Evolutionary conservation across 2,329 filamentous ascomycete genomes (phyloP).

Genomic region (Sarocladium oryzae): DNA sequence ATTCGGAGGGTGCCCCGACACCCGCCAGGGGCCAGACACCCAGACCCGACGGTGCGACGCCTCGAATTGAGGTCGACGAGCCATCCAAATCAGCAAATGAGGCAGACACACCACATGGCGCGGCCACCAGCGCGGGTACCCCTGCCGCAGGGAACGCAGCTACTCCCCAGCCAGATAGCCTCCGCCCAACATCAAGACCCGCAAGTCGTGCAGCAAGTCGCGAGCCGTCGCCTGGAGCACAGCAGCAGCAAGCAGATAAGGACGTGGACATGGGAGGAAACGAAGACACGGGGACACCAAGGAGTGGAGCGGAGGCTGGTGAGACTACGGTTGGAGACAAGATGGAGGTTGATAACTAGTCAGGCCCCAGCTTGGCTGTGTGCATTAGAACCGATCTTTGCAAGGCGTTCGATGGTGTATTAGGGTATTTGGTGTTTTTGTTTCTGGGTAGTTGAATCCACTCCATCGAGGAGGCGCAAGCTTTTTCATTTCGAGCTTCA

Average conservation of each 20-base stretch:
- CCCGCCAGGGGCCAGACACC: slow-evolving; percentile 12
- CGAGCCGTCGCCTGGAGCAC: slow-evolving; percentile 5
- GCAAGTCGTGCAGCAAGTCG: slow-evolving; percentile 12
- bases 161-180: slow-evolving; percentile 9
- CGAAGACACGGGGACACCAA: slow-evolving; percentile 23
- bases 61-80: slow-evolving; percentile 3
- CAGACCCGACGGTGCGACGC: slow-evolving; percentile 11
- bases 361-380: neutral
- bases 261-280: slow-evolving; percentile 15
- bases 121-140: neutral
- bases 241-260: slow-evolving; percentile 43
- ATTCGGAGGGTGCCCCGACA: slow-evolving; percentile 21
- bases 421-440: too few species aligned
- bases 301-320: neutral
- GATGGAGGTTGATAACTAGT: slow-evolving; percentile 57
- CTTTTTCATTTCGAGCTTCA: too few species aligned
- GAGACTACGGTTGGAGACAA: slow-evolving; percentile 37
- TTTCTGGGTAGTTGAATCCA: too few species aligned
- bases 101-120: neutral
- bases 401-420: neutral
- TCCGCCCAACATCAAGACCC: slow-evolving; percentile 22
- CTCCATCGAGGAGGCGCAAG: too few species aligned
- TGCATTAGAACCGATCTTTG: neutral
- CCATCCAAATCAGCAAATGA: neutral
- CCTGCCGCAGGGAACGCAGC: slow-evolving; percentile 1